Conservation (phyloP, 2,329 filamentous ascomycete genomes). For the Fusarium compactum region DNA sequence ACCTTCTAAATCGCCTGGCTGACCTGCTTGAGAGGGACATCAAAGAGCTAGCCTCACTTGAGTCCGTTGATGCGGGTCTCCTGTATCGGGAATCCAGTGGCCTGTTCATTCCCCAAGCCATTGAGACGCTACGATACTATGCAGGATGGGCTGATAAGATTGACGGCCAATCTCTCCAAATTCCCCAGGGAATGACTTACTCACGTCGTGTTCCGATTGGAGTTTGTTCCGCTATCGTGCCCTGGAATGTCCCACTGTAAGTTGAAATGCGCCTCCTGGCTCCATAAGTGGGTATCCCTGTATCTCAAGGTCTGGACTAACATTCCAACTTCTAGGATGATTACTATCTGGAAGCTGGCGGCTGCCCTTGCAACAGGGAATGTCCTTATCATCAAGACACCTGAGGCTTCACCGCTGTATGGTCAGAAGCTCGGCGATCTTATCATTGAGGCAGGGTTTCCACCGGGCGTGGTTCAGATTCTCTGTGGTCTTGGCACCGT, state of each 20-base stretch:
- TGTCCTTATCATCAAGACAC: conserved; percentile 70
- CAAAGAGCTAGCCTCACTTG: conserved; percentile 78
- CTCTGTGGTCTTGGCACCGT: conserved; percentile 76
- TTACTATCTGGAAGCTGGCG: conserved; percentile 66
- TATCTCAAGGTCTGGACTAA: too few relatives aligned
- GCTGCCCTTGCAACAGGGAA: conserved; percentile 74
- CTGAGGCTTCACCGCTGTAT: conserved; percentile 71
- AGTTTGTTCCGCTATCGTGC: conserved; percentile 77
- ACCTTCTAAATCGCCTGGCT: conserved; percentile 77
- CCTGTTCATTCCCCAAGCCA: conserved; percentile 52
- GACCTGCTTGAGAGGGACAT: conserved; percentile 79
- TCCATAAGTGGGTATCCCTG: too few relatives aligned
- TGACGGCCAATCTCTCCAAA: conserved; percentile 81
- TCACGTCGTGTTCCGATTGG: conserved; percentile 81
- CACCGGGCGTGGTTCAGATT: conserved; percentile 79
- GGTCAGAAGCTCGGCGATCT: conserved; percentile 72
- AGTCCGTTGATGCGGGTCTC: conserved; percentile 86
- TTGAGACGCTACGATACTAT: conserved; percentile 66
- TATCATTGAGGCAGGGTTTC: conserved; percentile 79
- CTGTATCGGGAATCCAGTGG: conserved; percentile 65
- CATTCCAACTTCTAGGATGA: conserved; percentile 20
- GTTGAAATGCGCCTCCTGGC: too few relatives aligned
- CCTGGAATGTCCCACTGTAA: conserved; percentile 76
- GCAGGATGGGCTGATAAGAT: conserved; percentile 89
- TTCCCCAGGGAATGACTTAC: conserved; percentile 75